Conservation (phyloP, 2,329 filamentous ascomycete genomes). For the Fusarium gaditjirri region DNA sequence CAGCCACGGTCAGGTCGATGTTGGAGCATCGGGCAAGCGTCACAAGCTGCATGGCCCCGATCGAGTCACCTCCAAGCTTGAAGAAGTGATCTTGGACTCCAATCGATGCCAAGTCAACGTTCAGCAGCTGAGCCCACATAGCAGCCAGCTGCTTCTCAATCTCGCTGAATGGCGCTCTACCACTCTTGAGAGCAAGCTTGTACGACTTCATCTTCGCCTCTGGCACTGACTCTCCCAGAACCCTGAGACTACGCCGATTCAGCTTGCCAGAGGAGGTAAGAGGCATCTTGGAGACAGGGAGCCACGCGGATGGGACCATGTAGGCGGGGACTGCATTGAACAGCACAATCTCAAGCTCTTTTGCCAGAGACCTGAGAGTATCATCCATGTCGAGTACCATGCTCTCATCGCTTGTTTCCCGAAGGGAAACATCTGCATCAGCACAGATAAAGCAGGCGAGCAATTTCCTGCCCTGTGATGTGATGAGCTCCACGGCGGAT, state of each 20-base stretch:
- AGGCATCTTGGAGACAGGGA: conserved; percentile 55
- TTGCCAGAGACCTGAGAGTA: conserved; percentile 1
- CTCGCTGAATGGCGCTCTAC: conserved; percentile 49
- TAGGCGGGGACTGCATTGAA: conserved; percentile 43
- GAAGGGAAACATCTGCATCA: not conserved
- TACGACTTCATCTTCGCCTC: not conserved
- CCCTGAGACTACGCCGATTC: conserved; percentile 52
- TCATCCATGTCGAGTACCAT: not conserved
- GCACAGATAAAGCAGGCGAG: conserved; percentile 37
- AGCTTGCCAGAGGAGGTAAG: conserved; percentile 56
- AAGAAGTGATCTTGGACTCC: conserved; percentile 54
- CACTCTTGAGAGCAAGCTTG: conserved; percentile 30
- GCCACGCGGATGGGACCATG: conserved; percentile 56
- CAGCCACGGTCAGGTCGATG: conserved; percentile 55
- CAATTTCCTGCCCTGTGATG: conserved; percentile 17
- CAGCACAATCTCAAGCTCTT: not conserved
- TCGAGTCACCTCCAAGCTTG: conserved; percentile 53
- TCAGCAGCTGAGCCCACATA: conserved; percentile 30
- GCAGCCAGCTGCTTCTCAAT: conserved; percentile 17
- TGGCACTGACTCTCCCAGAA: conserved; percentile 11
- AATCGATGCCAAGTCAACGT: conserved; percentile 3
- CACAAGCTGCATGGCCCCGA: conserved; percentile 40
- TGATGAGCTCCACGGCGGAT: conserved; percentile 37
- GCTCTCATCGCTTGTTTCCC: not conserved
- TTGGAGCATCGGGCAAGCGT: conserved; percentile 51